Evolutionary conservation across 2,329 filamentous ascomycete species (phyloP).

Genomic region (Graphilbum sp.): DNA sequence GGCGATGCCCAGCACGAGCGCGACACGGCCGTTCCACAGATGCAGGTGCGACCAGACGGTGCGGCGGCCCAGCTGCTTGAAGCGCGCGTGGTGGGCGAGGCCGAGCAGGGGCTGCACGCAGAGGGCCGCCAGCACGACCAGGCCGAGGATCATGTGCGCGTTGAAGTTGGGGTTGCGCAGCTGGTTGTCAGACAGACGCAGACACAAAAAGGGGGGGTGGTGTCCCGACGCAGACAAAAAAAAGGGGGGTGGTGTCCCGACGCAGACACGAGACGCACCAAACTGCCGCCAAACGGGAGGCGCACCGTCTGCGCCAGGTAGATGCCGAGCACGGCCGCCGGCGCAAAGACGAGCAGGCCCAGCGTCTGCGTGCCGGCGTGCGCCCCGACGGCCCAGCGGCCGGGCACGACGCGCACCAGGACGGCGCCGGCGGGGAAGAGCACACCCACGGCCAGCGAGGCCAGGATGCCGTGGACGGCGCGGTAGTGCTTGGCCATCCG

Average conservation of each 20-base stretch:
- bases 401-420: conserved; percentile 21
- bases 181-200: conserved; percentile 11
- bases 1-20: conserved; percentile 24
- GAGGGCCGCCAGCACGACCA: conserved; percentile 22
- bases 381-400: conserved; percentile 18
- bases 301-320: conserved; percentile 19
- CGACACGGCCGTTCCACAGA: conserved; percentile 23
- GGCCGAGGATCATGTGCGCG: conserved; percentile 29
- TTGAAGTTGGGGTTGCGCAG: conserved; percentile 17
- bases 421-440: conserved; percentile 28
- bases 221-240: neutral
- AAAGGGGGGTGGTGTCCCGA: conserved; percentile 1
- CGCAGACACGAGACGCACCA: conserved; percentile 15
- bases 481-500: conserved; percentile 15
- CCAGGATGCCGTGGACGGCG: conserved; percentile 24
- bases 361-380: conserved; percentile 24
- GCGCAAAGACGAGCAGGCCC: conserved; percentile 20
- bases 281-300: conserved; percentile 14
- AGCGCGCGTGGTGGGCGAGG: conserved; percentile 23
- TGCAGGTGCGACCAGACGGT: conserved; percentile 26
- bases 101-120: conserved; percentile 26
- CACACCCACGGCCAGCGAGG: conserved; percentile 22
- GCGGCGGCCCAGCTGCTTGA: conserved; percentile 20
- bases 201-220: too few relatives aligned
- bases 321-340: conserved; percentile 25